phyloP scores from a whole-genome alignment of 345 rosid species.

The Geranium brycei region DNA sequence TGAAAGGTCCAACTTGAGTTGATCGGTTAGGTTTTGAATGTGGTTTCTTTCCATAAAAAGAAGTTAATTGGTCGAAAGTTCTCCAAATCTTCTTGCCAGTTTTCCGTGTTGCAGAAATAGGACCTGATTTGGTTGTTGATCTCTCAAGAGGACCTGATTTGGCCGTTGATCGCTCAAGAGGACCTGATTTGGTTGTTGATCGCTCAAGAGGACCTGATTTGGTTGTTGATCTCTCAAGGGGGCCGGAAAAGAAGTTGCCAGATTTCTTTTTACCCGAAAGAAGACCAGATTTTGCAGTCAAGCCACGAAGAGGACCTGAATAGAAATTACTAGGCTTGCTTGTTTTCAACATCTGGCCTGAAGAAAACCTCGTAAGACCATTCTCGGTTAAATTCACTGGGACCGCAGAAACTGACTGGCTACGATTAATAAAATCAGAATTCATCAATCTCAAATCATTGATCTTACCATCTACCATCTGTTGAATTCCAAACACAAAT shows the following conservation, averaged over 20 bases:
- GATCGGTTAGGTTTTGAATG: slow-evolving; percentile 34
- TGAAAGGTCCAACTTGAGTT: slow-evolving; percentile 83
- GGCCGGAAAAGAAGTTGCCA: slow-evolving; percentile 46
- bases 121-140: slow-evolving; percentile 43
- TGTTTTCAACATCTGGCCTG: slow-evolving; percentile 39
- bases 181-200: slow-evolving; percentile 38
- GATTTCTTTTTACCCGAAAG: slow-evolving; percentile 25
- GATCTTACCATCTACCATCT: slow-evolving; percentile 18
- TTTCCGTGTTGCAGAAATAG: slow-evolving; percentile 31
- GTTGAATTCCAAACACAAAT: slow-evolving; percentile 52
- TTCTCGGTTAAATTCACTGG: slow-evolving; percentile 40
- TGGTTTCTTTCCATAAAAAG: slow-evolving; percentile 34
- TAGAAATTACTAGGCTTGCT: slow-evolving; percentile 40
- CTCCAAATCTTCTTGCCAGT: slow-evolving; percentile 45
- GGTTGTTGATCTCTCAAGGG: slow-evolving; percentile 38
- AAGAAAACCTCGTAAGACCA: slow-evolving; percentile 51
- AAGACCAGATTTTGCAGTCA: slow-evolving; percentile 43
- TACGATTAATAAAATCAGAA: slow-evolving; percentile 44
- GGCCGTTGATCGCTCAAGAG: slow-evolving; percentile 18
- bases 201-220: slow-evolving; percentile 54
- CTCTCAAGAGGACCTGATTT: slow-evolving; percentile 64
- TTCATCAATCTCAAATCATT: slow-evolving; percentile 24
- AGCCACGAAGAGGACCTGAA: slow-evolving; percentile 66
- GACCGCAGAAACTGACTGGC: slow-evolving; percentile 61
- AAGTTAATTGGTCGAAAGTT: slow-evolving; percentile 28